Base-by-base conservation (phyloP, 352 stramenopile genomes). In the Phytopythium helicoides region DNA sequence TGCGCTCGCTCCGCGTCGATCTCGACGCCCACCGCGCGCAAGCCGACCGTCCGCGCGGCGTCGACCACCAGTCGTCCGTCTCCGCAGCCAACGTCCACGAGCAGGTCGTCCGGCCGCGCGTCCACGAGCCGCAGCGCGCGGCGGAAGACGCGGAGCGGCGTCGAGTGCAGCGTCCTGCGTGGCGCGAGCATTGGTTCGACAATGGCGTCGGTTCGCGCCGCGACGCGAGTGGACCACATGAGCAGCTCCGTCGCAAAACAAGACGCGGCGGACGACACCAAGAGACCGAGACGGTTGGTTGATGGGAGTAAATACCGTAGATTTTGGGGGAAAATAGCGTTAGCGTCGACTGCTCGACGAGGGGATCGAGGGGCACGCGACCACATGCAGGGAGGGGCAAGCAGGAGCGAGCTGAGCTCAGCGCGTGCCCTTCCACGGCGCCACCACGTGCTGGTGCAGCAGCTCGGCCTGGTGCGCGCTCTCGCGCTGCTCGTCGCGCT, bases 61-160 rank as follows among this genome's bases (percentile, higher is more conserved):
- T 81, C 73, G 15, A 94, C 56, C 19, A 92, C 66, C 28, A 89
- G 69, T 1, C 83, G 75, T 1, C 83, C 83, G 40, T 94, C 83
- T 3, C 83, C 83, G 26, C 83, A 94, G 26, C 83, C 83, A n/a
- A 94, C 49, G 52, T 94, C 83, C 55, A 83, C 89, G 18, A 94
- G 64, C 26, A 92, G 73, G 50, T 94, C 81, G 10, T 26, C 42
- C 2, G 51, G 0, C 0, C 40, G 26, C 10, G 77, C 66, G 31
- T 66, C 31, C 16, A 86, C 64, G 33, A 89, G 56, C 62, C 75
- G 62, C 28, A 94, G 62, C 21, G 80, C 83, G 23, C 62, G 63
- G 34, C 64, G 49, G 61, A 90, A 87, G 31, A 85, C 78, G 35
- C 61, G 56, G 50, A 82, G 54, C 18, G 83, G 83, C 64, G 83